Evolutionary conservation across 83 land plant species (phyloP).

Genomic region (Picea engelmannii): DNA sequence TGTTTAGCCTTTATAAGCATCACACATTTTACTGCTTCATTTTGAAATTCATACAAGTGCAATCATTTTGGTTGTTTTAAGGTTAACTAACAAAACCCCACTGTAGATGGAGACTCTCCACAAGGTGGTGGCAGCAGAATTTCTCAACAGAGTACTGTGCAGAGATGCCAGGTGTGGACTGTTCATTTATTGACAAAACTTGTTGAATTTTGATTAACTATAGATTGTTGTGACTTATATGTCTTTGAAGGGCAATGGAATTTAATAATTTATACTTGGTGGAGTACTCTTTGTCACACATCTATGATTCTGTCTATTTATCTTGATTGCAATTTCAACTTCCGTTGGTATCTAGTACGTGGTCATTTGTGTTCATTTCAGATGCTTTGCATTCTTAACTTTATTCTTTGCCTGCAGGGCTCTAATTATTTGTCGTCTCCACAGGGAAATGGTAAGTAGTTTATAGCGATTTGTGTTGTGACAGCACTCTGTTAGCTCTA

Average conservation of each 20-base stretch:
- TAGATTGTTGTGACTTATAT: too few relatives aligned
- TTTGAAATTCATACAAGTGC: not conserved
- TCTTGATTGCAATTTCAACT: too few relatives aligned
- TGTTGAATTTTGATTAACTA: too few relatives aligned
- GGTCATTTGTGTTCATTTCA: too few relatives aligned
- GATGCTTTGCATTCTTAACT: too few relatives aligned
- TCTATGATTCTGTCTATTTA: too few relatives aligned
- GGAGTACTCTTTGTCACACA: too few relatives aligned
- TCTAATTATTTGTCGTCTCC: not conserved
- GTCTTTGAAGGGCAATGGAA: too few relatives aligned
- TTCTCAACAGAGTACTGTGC: not conserved
- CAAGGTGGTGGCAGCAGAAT: not conserved
- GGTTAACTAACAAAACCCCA: not conserved
- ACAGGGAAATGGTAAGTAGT: not conserved
- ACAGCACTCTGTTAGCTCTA: too few relatives aligned
- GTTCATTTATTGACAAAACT: too few relatives aligned
- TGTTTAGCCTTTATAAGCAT: not conserved
- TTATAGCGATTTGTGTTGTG: not conserved
- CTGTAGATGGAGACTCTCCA: conserved; percentile 61
- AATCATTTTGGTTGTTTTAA: not conserved
- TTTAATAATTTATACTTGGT: too few relatives aligned
- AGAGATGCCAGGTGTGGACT: not conserved
- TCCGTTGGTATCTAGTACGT: too few relatives aligned
- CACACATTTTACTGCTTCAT: not conserved
- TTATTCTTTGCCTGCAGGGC: not conserved